Percentiles rank a stretch among this genome's conserved stretches.
phyloP scores from a whole-genome alignment of 1,284 basidiomycete genomes.

The Apiotrichum mycotoxinovorans region DNA sequence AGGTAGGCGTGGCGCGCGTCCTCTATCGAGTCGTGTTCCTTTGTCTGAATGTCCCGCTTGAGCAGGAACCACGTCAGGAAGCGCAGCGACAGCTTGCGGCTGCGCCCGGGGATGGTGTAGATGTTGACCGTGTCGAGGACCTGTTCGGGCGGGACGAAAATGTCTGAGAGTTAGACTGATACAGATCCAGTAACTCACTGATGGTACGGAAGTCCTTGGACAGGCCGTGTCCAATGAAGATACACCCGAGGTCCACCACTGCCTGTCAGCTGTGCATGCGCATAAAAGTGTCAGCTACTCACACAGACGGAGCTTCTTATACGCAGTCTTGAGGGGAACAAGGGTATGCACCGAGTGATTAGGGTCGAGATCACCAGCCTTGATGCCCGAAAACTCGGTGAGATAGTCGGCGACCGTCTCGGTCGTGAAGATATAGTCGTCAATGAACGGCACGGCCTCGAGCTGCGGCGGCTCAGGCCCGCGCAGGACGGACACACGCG shows the following conservation, averaged over 20 bases:
- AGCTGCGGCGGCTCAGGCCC: conserved; percentile 65
- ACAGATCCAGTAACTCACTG: conserved; percentile 59
- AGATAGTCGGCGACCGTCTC: conserved; percentile 94
- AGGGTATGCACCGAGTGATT: conserved; percentile 77
- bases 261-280: conserved; percentile 4
- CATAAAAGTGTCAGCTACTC: conserved; percentile 8
- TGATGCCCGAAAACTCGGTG: conserved; percentile 94
- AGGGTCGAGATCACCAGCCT: conserved; percentile 88
- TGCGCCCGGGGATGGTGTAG: conserved; percentile 76
- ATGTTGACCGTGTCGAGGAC: conserved; percentile 96
- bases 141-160: conserved; percentile 89
- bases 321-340: conserved; percentile 91
- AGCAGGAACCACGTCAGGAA: conserved; percentile 93
- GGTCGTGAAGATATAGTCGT: conserved; percentile 95
- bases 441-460: conserved; percentile 87
- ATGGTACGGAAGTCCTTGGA: conserved; percentile 99
- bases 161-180: conserved; percentile 58
- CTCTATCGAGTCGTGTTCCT: conserved; percentile 94
- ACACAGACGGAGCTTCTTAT: conserved; percentile 88
- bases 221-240: conserved; percentile 97
- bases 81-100: conserved; percentile 83
- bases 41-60: conserved; percentile 84
- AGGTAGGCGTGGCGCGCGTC: conserved; percentile 85
- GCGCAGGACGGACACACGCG: conserved; percentile 88
- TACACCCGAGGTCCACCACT: conserved; percentile 88